Evolutionary conservation across 768 basidiomycete genomes (phyloP).

Genomic region (Hericium coralloides): DNA sequence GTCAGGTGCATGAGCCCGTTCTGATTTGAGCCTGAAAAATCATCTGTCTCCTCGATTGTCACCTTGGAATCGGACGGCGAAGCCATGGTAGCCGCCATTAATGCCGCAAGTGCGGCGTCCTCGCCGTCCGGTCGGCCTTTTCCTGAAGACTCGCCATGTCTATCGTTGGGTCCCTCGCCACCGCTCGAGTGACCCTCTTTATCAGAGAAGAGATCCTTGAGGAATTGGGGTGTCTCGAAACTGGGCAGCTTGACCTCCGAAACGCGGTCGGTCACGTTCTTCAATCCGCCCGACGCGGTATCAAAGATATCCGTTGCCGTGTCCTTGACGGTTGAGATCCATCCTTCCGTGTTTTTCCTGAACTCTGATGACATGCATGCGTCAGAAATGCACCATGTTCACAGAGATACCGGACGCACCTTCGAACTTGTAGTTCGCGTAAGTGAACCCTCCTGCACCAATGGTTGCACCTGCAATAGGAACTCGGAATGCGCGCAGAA

Average conservation of each 20-base stretch:
- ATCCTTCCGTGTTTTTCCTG: conserved; percentile 55
- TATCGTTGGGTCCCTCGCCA: conserved; percentile 13
- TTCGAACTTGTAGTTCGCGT: conserved; percentile 96
- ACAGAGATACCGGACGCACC: conserved; percentile 38
- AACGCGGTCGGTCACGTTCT: conserved; percentile 47
- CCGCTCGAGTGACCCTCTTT: conserved; percentile 3
- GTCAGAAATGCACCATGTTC: background rate
- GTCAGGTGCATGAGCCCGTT: conserved; percentile 93
- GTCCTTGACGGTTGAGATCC: conserved; percentile 58
- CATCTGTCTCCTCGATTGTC: conserved; percentile 22
- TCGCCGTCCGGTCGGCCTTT: conserved; percentile 41
- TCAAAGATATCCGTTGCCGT: conserved; percentile 63
- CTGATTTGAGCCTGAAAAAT: conserved; percentile 39
- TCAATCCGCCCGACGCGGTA: conserved; percentile 63
- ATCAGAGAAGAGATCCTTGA: conserved; percentile 52
- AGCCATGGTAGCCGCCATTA: conserved; percentile 71
- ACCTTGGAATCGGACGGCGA: conserved; percentile 57
- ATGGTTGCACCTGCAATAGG: conserved; percentile 85
- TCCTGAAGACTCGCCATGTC: conserved; percentile 23
- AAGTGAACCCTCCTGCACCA: conserved; percentile 85
- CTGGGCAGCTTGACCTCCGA: conserved; percentile 49
- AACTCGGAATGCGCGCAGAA: conserved; percentile 79
- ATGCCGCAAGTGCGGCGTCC: conserved; percentile 60
- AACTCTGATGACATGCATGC: conserved; percentile 40
- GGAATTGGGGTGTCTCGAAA: conserved; percentile 54